Percentiles rank a stretch among this genome's conserved stretches.
Evolutionary conservation across 2,329 filamentous ascomycete genomes (phyloP).

Genomic region (Chrysosphaeria jannelii): DNA sequence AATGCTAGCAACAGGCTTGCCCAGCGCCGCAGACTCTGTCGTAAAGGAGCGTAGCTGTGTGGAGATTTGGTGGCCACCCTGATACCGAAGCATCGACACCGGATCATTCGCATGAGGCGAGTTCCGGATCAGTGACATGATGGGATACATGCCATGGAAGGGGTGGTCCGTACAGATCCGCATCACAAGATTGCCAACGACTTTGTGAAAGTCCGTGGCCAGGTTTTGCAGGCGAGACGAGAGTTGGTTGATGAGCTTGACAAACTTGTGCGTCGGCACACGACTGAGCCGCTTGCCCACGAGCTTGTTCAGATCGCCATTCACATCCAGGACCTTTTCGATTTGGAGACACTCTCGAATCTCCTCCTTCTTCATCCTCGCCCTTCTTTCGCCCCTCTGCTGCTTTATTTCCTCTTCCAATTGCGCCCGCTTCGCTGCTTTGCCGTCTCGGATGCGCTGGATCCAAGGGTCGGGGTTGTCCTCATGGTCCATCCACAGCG

Average conservation of each 20-base stretch:
- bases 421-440: too few relatives aligned
- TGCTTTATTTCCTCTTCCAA: too few relatives aligned
- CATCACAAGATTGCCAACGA: conserved; percentile 43
- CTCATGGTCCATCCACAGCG: conserved; percentile 74
- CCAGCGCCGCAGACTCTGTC: background rate
- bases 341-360: too few relatives aligned
- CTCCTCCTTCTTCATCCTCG: too few relatives aligned
- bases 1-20: conserved; percentile 20
- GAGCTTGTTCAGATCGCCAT: conserved; percentile 43
- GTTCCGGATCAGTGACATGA: conserved; percentile 53
- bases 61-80: conserved; percentile 40
- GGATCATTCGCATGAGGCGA: conserved; percentile 42
- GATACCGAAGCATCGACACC: conserved; percentile 39
- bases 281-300: conserved; percentile 37
- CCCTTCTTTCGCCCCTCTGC: too few relatives aligned
- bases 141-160: conserved; percentile 90
- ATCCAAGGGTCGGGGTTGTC: too few relatives aligned
- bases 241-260: conserved; percentile 76
- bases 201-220: conserved; percentile 38
- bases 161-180: conserved; percentile 81
- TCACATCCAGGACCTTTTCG: too few relatives aligned
- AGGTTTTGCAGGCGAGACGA: conserved; percentile 67
- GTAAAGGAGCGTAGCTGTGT: conserved; percentile 20
- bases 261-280: conserved; percentile 80
- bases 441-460: too few relatives aligned